These are phyloP conservation scores for Stylonectria norvegica DNA, from an alignment of 2,329 filamentous ascomycete species.

Conservation along the genomic window DNA sequence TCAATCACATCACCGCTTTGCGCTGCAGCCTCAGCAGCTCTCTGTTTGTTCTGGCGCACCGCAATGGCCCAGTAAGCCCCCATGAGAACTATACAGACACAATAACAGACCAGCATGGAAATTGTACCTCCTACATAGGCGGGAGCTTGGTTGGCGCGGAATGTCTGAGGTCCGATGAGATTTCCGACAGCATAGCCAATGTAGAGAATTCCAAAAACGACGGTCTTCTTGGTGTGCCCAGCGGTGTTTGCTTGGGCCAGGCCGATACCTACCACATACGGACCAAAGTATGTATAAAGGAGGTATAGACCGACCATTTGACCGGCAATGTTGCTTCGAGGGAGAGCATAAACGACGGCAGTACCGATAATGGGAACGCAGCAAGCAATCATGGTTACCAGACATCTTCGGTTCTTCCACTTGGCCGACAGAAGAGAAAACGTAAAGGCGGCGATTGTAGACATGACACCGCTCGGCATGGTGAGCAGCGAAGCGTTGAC, in stretches of 20 bases:
- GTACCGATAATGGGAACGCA: slow-evolving; percentile 2
- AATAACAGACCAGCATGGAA: slow-evolving; percentile 6
- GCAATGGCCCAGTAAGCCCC: slow-evolving; percentile 2
- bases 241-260: slow-evolving; percentile 26
- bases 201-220: slow-evolving; percentile 42
- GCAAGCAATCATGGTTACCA: slow-evolving; percentile 1
- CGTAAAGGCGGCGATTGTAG: slow-evolving; percentile 1
- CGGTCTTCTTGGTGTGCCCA: slow-evolving; percentile 36
- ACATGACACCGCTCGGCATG: slow-evolving; percentile 10
- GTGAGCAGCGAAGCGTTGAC: slow-evolving; percentile 7
- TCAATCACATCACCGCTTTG: slow-evolving; percentile 1
- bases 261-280: slow-evolving; percentile 2
- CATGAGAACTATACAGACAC: neutral
- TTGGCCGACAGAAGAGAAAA: slow-evolving; percentile 1
- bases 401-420: slow-evolving; percentile 1
- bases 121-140: slow-evolving; percentile 21
- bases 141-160: slow-evolving; percentile 32
- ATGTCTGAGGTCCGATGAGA: slow-evolving; percentile 37
- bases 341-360: slow-evolving; percentile 1
- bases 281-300: slow-evolving; percentile 1
- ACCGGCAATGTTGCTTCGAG: neutral
- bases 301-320: neutral
- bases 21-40: neutral
- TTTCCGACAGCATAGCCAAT: slow-evolving; percentile 40
- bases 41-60: slow-evolving; percentile 3